phyloP scores from a whole-genome alignment of 257 asterid genomes.

The Verbena officinalis region DNA sequence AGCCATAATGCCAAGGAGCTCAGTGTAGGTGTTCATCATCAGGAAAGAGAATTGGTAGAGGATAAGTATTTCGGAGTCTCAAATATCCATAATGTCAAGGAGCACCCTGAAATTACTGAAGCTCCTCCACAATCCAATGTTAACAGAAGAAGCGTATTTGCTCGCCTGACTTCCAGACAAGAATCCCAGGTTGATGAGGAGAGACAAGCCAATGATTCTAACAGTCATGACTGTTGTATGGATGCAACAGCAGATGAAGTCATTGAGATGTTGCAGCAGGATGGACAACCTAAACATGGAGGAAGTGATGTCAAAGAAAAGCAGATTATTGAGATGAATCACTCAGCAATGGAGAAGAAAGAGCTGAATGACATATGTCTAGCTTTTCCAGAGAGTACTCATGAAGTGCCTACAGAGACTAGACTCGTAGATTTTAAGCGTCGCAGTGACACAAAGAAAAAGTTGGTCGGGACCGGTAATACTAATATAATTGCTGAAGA shows the following conservation, averaged over 20 bases:
- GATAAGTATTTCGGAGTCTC: constrained; percentile 1
- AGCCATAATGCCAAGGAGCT: no score
- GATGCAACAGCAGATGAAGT: constrained; percentile 68
- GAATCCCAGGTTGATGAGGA: constrained; percentile 25
- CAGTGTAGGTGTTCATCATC: constrained; percentile 23
- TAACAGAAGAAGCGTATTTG: constrained; percentile 62
- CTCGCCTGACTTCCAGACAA: constrained; percentile 51
- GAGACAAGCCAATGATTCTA: constrained; percentile 22
- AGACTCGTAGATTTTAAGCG: constrained; percentile 68
- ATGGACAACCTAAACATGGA: constrained; percentile 34
- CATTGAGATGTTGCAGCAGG: constrained; percentile 51
- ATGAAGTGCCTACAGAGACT: constrained; percentile 52
- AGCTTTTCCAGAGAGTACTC: constrained; percentile 28
- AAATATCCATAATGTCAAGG: constrained; percentile 29
- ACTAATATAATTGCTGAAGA: constrained; percentile 3
- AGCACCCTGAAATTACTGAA: constrained; percentile 31
- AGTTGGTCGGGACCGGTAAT: constrained; percentile 27
- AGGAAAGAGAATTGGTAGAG: constrained; percentile 34
- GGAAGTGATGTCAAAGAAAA: constrained; percentile 32
- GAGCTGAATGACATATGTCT: constrained; percentile 24
- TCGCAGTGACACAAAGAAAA: constrained; percentile 50
- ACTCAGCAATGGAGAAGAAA: constrained; percentile 29
- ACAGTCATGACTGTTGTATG: constrained; percentile 34
- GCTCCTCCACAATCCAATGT: constrained; percentile 36
- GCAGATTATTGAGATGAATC: constrained; percentile 27